phyloP scores from a whole-genome alignment of 352 stramenopile species.

The Globisporangium cystogenes region DNA sequence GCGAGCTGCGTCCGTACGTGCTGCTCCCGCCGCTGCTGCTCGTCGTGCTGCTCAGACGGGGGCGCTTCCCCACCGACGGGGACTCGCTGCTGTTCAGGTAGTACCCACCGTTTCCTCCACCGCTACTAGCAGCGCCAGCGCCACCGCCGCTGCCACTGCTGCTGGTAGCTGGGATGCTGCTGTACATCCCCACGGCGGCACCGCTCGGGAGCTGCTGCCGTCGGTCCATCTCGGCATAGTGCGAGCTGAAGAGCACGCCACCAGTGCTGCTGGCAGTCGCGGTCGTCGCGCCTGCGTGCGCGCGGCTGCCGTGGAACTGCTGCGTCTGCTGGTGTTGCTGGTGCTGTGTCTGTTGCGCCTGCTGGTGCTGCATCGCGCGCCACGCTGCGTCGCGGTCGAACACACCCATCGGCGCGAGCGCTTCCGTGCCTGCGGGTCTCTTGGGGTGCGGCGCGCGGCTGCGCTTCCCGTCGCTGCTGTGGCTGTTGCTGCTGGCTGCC shows the following conservation, averaged over 20 bases:
- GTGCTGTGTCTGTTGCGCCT: conserved; percentile 13
- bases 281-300: background rate
- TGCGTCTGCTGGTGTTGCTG: conserved; percentile 7
- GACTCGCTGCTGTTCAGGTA: conserved; percentile 9
- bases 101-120: conserved; percentile 1
- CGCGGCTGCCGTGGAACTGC: conserved; percentile 12
- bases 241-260: conserved; percentile 7
- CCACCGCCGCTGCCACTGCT: background rate
- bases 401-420: conserved; percentile 34
- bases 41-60: conserved; percentile 17
- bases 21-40: conserved; percentile 20
- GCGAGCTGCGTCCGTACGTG: conserved; percentile 15
- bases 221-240: conserved; percentile 7
- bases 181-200: background rate
- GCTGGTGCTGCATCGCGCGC: conserved; percentile 32
- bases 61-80: conserved; percentile 13
- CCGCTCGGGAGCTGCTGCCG: conserved; percentile 9
- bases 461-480: conserved; percentile 6
- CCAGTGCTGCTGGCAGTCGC: background rate
- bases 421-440: conserved; percentile 1
- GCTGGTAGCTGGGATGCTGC: background rate
- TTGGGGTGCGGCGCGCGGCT: background rate
- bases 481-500: background rate
- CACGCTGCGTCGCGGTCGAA: conserved; percentile 50
- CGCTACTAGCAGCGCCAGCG: too few species aligned